Evolutionary conservation across 495 filamentous ascomycete species (phyloP), one percentile per base, ranked within the genome.

Genomic region (Neurospora sp.): DNA sequence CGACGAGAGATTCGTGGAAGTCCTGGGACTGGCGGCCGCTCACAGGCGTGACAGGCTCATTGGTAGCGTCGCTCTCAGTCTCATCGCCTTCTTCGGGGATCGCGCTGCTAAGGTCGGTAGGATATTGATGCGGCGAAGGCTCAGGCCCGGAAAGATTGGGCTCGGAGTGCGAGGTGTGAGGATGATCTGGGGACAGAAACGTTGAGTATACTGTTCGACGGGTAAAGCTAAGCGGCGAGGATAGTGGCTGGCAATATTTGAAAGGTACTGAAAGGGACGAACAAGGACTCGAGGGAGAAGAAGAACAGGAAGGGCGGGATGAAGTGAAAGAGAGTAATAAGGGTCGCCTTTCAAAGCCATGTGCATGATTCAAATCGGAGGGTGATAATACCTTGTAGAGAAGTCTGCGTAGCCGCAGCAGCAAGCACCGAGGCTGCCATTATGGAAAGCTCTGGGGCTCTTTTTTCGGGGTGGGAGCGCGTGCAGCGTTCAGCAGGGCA

Each of bases 1-100:
- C 73, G 70, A 78, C 78, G 71, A 82, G 76, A 3, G 77, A 80
- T 39, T 82, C 81, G 69, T 78, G 81, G 69, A 86, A 85, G 75
- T 86, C 84, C 73, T 81, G 83, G 70, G 84, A 86, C 72, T 84
- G 83, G 73, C 84, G 84, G 72, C 82, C 81, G 78, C 85, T 86
- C 39, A 83, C 79, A 35, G 85, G 85, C 4, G 85, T 86, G 74
- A 81, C 80, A 53, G 85, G 85, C 68, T 86, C 85, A 77, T 82
- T 85, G 42, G 79, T 71, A 37, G 80, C 80, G 59, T 86, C 85
- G 73, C 83, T 85, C 46, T 83, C 80, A 4, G 85, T 83, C 76
- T 86, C 84, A 76, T 84, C 82, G 73, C 81, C 79, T 71, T 85
- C 84, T 77, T 86, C 85, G 73, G 82, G 79, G 70, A 85, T 85